Evolutionary conservation across 2,329 filamentous ascomycete genomes (phyloP), one percentile per base, ranked within the genome.

Genomic region (Rutstroemia sp.): DNA sequence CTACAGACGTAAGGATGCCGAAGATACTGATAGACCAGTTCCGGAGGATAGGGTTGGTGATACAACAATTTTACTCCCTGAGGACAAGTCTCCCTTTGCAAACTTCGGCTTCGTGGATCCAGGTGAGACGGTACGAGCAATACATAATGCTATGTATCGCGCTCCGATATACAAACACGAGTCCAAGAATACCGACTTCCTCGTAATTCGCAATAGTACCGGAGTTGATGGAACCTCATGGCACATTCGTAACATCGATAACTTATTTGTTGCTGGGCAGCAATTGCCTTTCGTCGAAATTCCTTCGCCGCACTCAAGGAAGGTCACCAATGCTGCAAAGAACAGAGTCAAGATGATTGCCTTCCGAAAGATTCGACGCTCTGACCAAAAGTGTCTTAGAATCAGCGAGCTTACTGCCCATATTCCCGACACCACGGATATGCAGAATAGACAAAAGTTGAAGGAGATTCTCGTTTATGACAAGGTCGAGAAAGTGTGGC

Each of bases 281-380:
- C 87, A 92, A 56, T 91, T 97, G 67, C 94, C 94, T 1, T 90
- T 89, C 0, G 84, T 92, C 30, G 92, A 97, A 66, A 88, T 99
- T 5, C 94, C 94, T 3, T 92, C 92, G 0, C 92, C 92, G 2
- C 92, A 97, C 69, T 95, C 91, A 39, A 82, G 94, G 59, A 95
- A 94, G 71, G 92, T 97, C 30, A 99, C 94, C 0, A 96, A 95
- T 57, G 91, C 92, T n/a, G 87, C 89, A 38, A 99, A 99, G 76
- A 95, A 94, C 71, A 84, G 94, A 38, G 85, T 99, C 72, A 96
- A 94, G 75, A 96, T 96, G 86, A 84, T 99, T 40, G 88, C 91
- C 0, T 96, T 90, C 70, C 88, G 94, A 51, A 84, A 96, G 69
- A 89, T 95, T 65, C 82, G 86, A 60, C 88, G 89, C 65, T 90